Base-by-base conservation (phyloP, 2,329 filamentous ascomycete species). In the Penicillium sp. region DNA sequence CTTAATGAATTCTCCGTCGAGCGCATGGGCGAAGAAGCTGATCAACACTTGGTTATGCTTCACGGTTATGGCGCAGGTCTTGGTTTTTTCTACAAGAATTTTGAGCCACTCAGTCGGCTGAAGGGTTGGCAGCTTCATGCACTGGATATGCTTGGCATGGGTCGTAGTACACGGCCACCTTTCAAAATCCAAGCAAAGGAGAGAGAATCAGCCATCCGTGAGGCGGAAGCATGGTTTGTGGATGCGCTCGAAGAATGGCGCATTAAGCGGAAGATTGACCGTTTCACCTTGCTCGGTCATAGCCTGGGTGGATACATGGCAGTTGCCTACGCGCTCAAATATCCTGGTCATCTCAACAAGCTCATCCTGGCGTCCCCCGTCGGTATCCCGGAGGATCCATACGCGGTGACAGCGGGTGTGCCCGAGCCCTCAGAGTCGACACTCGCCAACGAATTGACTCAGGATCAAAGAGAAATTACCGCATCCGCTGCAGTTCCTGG, bases 71-170 rank as follows among this genome's bases (percentile, higher is more conserved):
- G 92, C 31, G 92, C 92, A 2, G 92, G 92, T 0, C 74, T 98
- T 0, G 92, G 90, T 14, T 96, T 98, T 67, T 98, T 94, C 73
- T 98, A 95, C 73, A 90, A 92, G 68, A 98, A 98, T 61, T 95
- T 94, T 44, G 92, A 98, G 64, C 80, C 82, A 4, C 68, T 98
- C 22, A 89, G 83, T 30, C 80, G 89, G 12, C 69, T 80, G 1
- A 72, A 75, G 17, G 88, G 89, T 17, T 93, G 92, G 80, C 89
- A 86, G 56, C 68, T 98, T 12, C 96, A 92, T 60, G 87, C 90
- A 1, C 71, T 98, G n/a, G 90, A 98, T 57, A 79, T 96, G 74
- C 74, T 95, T 11, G 90, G 90, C 41, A 95, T 95, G 85, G 90
- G 90, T 41, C 82, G 93, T 56, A 93, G 85, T 40, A 82, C 79